Evolutionary conservation across 805 yeast genomes (phyloP), one percentile per base, ranked within the genome.

Genomic region (Ogataea salicorniae): DNA sequence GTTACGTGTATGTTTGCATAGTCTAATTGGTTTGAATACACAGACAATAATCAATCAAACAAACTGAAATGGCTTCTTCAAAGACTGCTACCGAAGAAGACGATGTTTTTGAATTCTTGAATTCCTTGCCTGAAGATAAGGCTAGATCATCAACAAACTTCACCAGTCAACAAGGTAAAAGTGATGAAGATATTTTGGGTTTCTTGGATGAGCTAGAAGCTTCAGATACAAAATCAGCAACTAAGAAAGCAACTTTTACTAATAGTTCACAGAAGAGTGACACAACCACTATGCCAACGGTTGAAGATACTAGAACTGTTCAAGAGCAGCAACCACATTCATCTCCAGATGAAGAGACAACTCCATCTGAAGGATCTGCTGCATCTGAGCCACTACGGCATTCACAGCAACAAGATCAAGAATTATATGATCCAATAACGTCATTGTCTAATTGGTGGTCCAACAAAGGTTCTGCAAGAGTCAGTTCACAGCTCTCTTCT

Each of bases 61-160:
- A 9, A 26, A 26, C 9, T 11, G 3, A 9, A 26, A 39, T 43
- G 29, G 20, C 42, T 8, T 47, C 47, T 26, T 11, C 31, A 26
- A 46, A 46, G 5, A 18, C 37, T n/a, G 46, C 73, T 5, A 71
- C 73, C 17, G 84, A 82, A 49, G 81, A 83, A 22, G 87, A 84
- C 53, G 92, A 86, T 57, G 92, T 87, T 5, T 73, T 87, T 46
- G 92, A 86, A 53, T 87, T 87, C 60, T 73, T 87, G 55, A 89
- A 85, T 59, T 84, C 91, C 0, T 75, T 89, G 42, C 94, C 95
- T 3, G 89, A 83, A 43, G 67, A 62, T 22, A 51, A 53, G 26
- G 56, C 56, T 17, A 45, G 52, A 33, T 51, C 52, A 14, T 49
- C 50, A 16, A 18, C 42, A 6, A 20, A 16, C 14, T 13, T 44